Percentiles rank a stretch among this genome's conserved stretches.
These are phyloP conservation scores for Phialophora chinensis DNA, from an alignment of 2,329 filamentous ascomycete genomes.

Conservation along the genomic window DNA sequence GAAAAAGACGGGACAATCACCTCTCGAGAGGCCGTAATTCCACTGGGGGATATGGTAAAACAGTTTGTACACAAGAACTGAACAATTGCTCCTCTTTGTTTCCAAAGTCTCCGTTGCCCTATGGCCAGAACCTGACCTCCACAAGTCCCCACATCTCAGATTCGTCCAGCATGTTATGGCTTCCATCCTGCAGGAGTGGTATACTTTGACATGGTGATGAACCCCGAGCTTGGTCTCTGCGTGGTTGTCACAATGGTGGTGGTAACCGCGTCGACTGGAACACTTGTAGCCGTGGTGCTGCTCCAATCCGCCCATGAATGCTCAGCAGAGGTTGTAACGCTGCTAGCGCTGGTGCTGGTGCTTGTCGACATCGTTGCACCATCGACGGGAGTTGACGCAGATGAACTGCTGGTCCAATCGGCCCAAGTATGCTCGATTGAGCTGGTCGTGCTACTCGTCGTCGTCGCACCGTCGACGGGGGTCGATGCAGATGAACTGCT, in stretches of 20 bases:
- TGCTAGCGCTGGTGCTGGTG: not conserved
- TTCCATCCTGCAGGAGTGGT: constrained; percentile 29
- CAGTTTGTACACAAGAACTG: constrained; percentile 34
- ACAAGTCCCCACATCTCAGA: not conserved
- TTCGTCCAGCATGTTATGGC: constrained; percentile 13
- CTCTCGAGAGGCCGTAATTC: not conserved
- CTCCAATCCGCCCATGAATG: constrained; percentile 7
- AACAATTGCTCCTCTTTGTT: constrained; percentile 9
- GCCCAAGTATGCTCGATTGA: constrained; percentile 4
- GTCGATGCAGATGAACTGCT: constrained; percentile 5
- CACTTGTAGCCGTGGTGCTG: not conserved
- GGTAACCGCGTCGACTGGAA: not conserved
- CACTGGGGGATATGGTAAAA: not conserved
- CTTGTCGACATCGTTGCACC: not conserved
- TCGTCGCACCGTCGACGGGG: not conserved
- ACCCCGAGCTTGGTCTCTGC: constrained; percentile 26
- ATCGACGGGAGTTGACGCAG: not conserved
- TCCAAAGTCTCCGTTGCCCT: not conserved
- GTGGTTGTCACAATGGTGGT: constrained; percentile 14
- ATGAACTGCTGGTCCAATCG: constrained; percentile 7
- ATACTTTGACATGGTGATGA: constrained; percentile 30
- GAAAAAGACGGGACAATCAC: not conserved
- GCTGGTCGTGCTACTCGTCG: constrained; percentile 9
- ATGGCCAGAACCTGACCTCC: not conserved
- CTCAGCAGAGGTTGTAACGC: not conserved